These are phyloP conservation scores for Annulohypoxylon bovei DNA, from an alignment of 495 filamentous ascomycete genomes.

Conservation along the genomic window DNA sequence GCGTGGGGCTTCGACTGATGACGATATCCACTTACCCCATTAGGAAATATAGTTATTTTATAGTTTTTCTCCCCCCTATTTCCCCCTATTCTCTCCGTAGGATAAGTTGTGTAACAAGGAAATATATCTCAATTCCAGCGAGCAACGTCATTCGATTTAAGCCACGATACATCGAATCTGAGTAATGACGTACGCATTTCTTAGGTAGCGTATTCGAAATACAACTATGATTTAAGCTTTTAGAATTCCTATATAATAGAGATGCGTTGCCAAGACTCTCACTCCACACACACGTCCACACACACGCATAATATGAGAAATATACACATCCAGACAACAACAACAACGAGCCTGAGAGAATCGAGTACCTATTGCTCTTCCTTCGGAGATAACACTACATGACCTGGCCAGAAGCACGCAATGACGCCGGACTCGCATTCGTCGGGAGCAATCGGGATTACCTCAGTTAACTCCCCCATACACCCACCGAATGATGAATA, in stretches of 20 bases:
- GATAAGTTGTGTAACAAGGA: slow-evolving; percentile 4
- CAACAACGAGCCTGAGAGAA: not conserved
- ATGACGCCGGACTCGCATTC: not conserved
- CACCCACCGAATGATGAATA: slow-evolving; percentile 17
- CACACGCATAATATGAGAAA: not conserved
- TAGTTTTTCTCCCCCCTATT: not conserved
- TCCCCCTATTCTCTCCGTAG: not conserved
- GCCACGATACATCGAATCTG: not conserved
- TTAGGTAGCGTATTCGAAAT: not conserved
- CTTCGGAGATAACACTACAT: not conserved
- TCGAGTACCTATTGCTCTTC: not conserved
- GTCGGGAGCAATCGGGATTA: slow-evolving; percentile 32
- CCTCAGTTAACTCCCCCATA: slow-evolving; percentile 12
- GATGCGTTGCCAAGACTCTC: not conserved
- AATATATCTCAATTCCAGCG: not conserved
- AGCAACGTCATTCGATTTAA: slow-evolving; percentile 7
- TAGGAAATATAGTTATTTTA: slow-evolving; percentile 18
- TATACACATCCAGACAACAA: not conserved
- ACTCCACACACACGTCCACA: slow-evolving; percentile 1
- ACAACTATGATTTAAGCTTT: not conserved
- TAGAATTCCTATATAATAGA: not conserved
- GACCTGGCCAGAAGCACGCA: not conserved
- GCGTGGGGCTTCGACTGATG: not conserved
- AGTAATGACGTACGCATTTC: slow-evolving; percentile 8
- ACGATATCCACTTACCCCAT: slow-evolving; percentile 34